phyloP scores from a whole-genome alignment of 768 basidiomycete genomes.

The Cyclocybe aegerita region DNA sequence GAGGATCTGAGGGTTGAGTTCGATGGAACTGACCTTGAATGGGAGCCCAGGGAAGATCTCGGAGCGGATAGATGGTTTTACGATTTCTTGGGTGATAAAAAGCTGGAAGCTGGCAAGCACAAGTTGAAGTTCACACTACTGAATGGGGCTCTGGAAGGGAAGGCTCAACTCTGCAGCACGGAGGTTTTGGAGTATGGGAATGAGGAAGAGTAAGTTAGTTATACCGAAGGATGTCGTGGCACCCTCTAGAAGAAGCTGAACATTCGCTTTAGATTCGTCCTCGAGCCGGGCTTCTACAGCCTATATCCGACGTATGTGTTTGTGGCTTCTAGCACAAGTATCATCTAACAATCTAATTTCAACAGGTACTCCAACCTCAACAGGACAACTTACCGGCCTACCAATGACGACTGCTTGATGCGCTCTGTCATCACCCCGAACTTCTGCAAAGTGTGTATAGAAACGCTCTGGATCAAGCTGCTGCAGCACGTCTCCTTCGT shows the following conservation, averaged over 20 bases:
- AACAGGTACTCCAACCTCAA: slow-evolving; percentile 64
- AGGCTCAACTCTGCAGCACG: slow-evolving; percentile 74
- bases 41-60: slow-evolving; percentile 55
- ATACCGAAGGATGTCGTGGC: not conserved
- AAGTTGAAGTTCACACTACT: slow-evolving; percentile 56
- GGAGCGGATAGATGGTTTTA: slow-evolving; percentile 80
- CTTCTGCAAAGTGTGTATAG: slow-evolving; percentile 74
- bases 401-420: slow-evolving; percentile 84
- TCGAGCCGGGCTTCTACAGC: slow-evolving; percentile 56
- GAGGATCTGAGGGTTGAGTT: slow-evolving; percentile 56
- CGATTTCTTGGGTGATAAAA: slow-evolving; percentile 44
- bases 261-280: slow-evolving; percentile 49
- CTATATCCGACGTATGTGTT: slow-evolving; percentile 69
- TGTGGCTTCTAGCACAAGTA: not conserved
- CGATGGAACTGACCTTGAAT: slow-evolving; percentile 59
- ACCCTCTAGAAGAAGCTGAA: not conserved
- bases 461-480: slow-evolving; percentile 72
- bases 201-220: slow-evolving; percentile 51
- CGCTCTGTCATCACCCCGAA: slow-evolving; percentile 66
- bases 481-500: slow-evolving; percentile 60
- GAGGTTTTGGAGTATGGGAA: slow-evolving; percentile 75
- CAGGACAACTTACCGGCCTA: slow-evolving; percentile 72
- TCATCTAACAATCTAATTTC: not conserved
- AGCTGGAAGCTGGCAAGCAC: slow-evolving; percentile 53
- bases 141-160: slow-evolving; percentile 45